phyloP scores from a whole-genome alignment of 2,329 filamentous ascomycete species.

The Phialophora verrucosa region DNA sequence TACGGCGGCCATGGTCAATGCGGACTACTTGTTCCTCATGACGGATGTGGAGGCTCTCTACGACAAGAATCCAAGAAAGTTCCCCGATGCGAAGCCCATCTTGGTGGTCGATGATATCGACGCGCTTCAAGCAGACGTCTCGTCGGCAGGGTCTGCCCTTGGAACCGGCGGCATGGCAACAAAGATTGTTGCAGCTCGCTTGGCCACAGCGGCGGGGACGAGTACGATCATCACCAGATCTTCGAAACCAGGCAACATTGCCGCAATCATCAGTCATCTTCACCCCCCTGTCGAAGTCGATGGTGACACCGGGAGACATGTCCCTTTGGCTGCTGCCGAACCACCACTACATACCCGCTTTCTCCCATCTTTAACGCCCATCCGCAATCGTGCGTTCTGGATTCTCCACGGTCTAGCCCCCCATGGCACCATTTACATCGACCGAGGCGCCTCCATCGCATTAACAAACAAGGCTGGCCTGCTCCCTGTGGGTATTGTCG shows the following conservation, averaged over 20 bases:
- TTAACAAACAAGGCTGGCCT: conserved; percentile 83
- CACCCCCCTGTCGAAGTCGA: conserved; percentile 58
- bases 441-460: conserved; percentile 83
- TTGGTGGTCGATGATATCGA: conserved; percentile 90
- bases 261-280: conserved; percentile 81
- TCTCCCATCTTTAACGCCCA: conserved; percentile 79
- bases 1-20: conserved; percentile 95
- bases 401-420: conserved; percentile 88
- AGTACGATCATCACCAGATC: conserved; percentile 95
- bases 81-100: conserved; percentile 86
- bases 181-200: conserved; percentile 89
- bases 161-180: conserved; percentile 98
- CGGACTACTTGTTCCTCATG: conserved; percentile 97
- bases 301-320: conserved; percentile 27
- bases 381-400: conserved; percentile 96
- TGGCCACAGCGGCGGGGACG: conserved; percentile 92
- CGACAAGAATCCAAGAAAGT: conserved; percentile 86
- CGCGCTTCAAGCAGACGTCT: conserved; percentile 83
- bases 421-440: conserved; percentile 90
- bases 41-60: conserved; percentile 98
- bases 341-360: conserved; percentile 89
- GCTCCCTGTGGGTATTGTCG: conserved; percentile 86
- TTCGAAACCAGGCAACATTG: conserved; percentile 90
- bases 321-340: conserved; percentile 43
- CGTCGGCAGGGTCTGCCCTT: conserved; percentile 82